Percentiles rank a stretch among this genome's conserved stretches.
Evolutionary conservation across 2,329 filamentous ascomycete genomes (phyloP).

Genomic region (Camillea tinctor): DNA sequence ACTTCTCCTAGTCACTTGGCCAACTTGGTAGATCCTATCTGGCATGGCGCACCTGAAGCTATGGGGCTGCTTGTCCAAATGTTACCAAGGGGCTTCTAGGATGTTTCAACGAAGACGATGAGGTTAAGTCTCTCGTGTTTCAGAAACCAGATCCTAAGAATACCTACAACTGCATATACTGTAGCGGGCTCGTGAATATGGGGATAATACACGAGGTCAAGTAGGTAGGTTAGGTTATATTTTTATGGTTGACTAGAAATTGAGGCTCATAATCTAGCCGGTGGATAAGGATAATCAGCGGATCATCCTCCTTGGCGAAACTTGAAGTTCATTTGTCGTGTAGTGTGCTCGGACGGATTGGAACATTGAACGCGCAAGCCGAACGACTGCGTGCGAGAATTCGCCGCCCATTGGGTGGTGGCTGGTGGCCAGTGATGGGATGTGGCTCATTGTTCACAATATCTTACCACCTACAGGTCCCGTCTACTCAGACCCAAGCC

Average conservation of each 20-base stretch:
- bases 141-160: neutral
- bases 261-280: neutral
- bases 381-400: neutral
- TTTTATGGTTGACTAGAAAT: neutral
- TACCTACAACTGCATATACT: neutral
- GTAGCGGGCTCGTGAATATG: neutral
- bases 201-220: neutral
- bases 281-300: neutral
- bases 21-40: neutral
- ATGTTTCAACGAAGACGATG: neutral
- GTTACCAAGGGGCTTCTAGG: neutral
- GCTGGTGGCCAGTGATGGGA: neutral
- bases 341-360: neutral
- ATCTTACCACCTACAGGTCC: neutral
- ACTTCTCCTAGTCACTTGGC: neutral
- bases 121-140: neutral
- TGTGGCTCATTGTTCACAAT: neutral
- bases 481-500: too few relatives aligned
- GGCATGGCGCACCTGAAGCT: neutral
- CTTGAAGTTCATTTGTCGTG: neutral
- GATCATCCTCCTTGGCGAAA: neutral
- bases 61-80: neutral
- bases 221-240: neutral
- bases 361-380: neutral
- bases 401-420: neutral